Conservation (phyloP, 1,139 yeast species). For the Arxiozyma slooffiae region DNA sequence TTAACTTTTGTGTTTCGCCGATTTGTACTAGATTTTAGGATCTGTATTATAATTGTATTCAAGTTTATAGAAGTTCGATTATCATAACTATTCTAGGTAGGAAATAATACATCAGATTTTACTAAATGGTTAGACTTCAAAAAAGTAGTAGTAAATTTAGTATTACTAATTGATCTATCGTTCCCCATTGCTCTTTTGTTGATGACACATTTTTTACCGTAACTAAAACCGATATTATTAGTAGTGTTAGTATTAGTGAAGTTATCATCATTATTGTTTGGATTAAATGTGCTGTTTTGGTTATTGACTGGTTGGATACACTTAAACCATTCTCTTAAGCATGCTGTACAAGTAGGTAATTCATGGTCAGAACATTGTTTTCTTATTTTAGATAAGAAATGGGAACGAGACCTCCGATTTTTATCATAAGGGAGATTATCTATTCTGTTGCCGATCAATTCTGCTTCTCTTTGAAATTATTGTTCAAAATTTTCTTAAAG, state of each 20-base stretch:
- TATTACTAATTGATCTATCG: background rate
- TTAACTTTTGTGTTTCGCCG: background rate
- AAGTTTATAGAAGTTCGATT: background rate
- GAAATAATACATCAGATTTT: background rate
- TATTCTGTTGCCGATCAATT: conserved; percentile 26
- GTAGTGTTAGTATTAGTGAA: background rate
- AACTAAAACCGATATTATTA: background rate
- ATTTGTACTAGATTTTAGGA: background rate
- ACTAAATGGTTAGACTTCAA: background rate
- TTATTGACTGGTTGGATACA: conserved; percentile 53
- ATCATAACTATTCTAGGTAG: background rate
- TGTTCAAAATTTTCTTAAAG: conserved; percentile 27
- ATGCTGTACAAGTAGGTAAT: conserved; percentile 51
- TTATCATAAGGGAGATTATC: conserved; percentile 30
- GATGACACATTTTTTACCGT: background rate
- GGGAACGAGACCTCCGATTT: conserved; percentile 43
- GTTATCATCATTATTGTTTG: too few species aligned
- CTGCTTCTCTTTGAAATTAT: conserved; percentile 28
- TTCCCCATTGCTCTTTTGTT: background rate
- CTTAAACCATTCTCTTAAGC: conserved; percentile 46
- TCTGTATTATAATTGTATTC: background rate
- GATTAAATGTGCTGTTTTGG: conserved; percentile 14
- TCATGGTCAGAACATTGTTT: conserved; percentile 53
- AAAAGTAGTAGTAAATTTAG: background rate
- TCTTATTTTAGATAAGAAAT: conserved; percentile 41